Evolutionary conservation across 257 asterid species (phyloP), one percentile per base, ranked within the genome.

Genomic region (Mitragyna speciosa): DNA sequence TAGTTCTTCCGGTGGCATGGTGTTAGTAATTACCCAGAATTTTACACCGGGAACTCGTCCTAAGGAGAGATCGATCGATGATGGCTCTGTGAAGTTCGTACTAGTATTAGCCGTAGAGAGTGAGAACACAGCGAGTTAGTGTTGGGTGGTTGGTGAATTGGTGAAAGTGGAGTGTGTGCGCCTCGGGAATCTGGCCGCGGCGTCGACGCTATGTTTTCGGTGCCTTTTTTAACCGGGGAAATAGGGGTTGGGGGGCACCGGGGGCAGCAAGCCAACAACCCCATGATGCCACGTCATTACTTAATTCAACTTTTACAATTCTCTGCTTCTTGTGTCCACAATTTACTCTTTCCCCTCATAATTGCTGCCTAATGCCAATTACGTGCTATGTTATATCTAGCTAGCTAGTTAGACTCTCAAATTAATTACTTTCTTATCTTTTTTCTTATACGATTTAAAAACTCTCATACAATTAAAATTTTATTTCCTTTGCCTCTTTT

Each of bases 251-350:
- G 36, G 74, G 76, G 85, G 39, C 39, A 36, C 84, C 67, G 79
- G 86, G 86, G 88, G 77, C 81, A 45, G 48, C 66, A 84, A 83
- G 67, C 77, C 84, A 87, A 88, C 88, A 87, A 82, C 94, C 92
- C 92, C 94, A 78, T 84, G 80, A 67, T 77, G 92, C 94, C 94
- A 89, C 92, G 94, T 88, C 87, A 71, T 83, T 82, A 75, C 20
- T 54, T 22, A 43, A 68, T 19, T 14, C 16, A 16, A 78, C 78
- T 77, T 77, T 80, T 65, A 84, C 86, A 4, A 70, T 74, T 11
- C 70, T 39, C 70, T 52, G 87, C 87, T 72, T 0, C n/a, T 16
- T 8, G 5, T 73, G 36, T 36, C 48, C 11, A 0, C 41, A 69
- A 48, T 73, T 77, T 61, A 76, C 79, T 3, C 12, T 9, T 41